These are phyloP conservation scores for Xylariaceae sp. DNA, from an alignment of 2,329 filamentous ascomycete genomes.

Conservation along the genomic window DNA sequence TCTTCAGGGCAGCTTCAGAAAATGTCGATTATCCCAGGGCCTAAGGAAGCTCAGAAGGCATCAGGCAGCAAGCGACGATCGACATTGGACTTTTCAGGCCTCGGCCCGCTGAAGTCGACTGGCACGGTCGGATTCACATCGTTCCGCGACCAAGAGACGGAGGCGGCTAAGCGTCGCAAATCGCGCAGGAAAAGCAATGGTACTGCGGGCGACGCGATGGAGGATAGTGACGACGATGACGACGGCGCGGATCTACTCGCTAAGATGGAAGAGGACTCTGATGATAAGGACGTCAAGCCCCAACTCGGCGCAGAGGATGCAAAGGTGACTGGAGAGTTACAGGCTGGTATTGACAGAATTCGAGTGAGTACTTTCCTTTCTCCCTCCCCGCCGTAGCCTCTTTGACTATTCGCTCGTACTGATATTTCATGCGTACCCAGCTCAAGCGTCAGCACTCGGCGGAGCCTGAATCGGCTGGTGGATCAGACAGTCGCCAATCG, in stretches of 20 bases:
- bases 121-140: conserved; percentile 86
- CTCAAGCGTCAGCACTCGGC: conserved; percentile 76
- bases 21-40: conserved; percentile 77
- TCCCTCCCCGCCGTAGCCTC: neutral
- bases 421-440: conserved; percentile 40
- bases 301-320: conserved; percentile 66
- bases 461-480: conserved; percentile 52
- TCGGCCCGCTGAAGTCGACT: conserved; percentile 78
- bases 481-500: conserved; percentile 42
- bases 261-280: conserved; percentile 62
- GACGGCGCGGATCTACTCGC: conserved; percentile 60
- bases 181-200: conserved; percentile 59
- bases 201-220: conserved; percentile 50
- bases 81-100: conserved; percentile 74
- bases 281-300: conserved; percentile 55
- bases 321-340: conserved; percentile 66
- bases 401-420: conserved; percentile 15
- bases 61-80: conserved; percentile 71
- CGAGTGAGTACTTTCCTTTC: conserved; percentile 49
- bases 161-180: conserved; percentile 53
- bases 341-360: conserved; percentile 76
- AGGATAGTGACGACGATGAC: conserved; percentile 61
- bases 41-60: conserved; percentile 59
- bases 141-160: conserved; percentile 67
- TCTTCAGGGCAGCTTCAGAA: conserved; percentile 82